Percentiles rank a stretch among this genome's conserved stretches.
phyloP scores from a whole-genome alignment of 2,329 filamentous ascomycete genomes.

The Colletotrichum ledebouriae region DNA sequence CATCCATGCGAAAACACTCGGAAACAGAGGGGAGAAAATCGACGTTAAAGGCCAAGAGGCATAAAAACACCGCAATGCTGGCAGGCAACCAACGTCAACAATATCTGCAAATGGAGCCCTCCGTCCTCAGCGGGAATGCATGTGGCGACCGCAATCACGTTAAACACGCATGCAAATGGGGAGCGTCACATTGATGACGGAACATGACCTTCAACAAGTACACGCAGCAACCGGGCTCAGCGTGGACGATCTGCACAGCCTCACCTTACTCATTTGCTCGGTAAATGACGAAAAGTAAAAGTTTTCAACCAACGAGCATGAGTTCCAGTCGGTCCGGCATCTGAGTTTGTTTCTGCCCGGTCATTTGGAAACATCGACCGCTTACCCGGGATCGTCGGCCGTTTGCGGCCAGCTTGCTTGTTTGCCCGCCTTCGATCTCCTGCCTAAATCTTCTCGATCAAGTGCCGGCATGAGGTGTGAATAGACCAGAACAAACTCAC shows the following conservation, averaged over 20 bases:
- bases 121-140: not conserved
- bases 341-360: constrained; percentile 13
- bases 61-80: constrained; percentile 16
- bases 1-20: constrained; percentile 34
- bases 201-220: constrained; percentile 4
- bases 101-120: constrained; percentile 15
- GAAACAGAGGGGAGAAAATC: constrained; percentile 14
- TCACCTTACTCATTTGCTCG: constrained; percentile 25
- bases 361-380: constrained; percentile 13
- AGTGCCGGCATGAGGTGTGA: not conserved
- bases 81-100: constrained; percentile 20
- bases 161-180: not conserved
- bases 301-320: constrained; percentile 1
- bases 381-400: constrained; percentile 14
- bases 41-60: constrained; percentile 12
- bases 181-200: constrained; percentile 17
- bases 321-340: not conserved
- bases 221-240: not conserved
- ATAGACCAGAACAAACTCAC: constrained; percentile 11
- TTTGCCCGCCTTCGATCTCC: not conserved
- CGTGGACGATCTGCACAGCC: constrained; percentile 22
- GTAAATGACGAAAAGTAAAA: constrained; percentile 12
- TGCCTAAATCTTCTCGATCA: constrained; percentile 8
- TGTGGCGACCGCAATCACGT: constrained; percentile 21
- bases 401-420: constrained; percentile 3